These are phyloP conservation scores for Cordyceps tenuipes DNA, from an alignment of 2,329 filamentous ascomycete genomes.

Conservation along the genomic window DNA sequence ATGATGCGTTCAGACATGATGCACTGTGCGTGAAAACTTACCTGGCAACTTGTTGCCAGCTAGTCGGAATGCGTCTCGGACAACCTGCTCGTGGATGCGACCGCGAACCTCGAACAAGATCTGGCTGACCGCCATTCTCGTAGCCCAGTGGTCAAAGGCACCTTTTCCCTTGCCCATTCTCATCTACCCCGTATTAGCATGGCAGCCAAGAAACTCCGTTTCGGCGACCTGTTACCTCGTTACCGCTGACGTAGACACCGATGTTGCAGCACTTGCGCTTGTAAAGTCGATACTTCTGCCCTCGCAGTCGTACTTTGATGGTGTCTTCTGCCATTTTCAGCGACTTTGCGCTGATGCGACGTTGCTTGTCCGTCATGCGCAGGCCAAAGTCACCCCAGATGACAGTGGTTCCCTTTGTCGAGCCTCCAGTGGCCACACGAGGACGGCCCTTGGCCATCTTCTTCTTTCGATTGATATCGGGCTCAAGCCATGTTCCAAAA, in stretches of 20 bases:
- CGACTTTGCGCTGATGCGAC: conserved; percentile 77
- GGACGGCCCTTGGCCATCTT: conserved; percentile 89
- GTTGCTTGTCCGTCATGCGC: conserved; percentile 87
- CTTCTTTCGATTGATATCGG: conserved; percentile 64
- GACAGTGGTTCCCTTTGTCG: conserved; percentile 84
- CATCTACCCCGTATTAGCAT: conserved; percentile 39
- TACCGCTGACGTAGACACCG: conserved; percentile 90
- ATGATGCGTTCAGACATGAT: background rate
- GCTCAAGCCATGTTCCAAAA: conserved; percentile 71
- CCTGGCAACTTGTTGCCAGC: conserved; percentile 93
- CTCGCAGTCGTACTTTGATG: conserved; percentile 79
- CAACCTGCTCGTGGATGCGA: conserved; percentile 87
- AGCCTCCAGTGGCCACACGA: conserved; percentile 83
- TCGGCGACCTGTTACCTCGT: conserved; percentile 53
- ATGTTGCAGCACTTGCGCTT: conserved; percentile 87
- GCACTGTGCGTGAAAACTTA: conserved; percentile 33
- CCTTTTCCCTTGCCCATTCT: conserved; percentile 99
- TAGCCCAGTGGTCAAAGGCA: conserved; percentile 93
- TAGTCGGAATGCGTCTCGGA: conserved; percentile 84
- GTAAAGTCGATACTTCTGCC: conserved; percentile 87
- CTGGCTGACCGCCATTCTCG: conserved; percentile 81
- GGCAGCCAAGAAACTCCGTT: background rate
- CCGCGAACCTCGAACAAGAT: conserved; percentile 90
- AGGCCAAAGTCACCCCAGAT: conserved; percentile 95
- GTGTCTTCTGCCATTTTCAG: conserved; percentile 89